Evolutionary conservation across 768 basidiomycete genomes (phyloP), one percentile per base, ranked within the genome.

Genomic region (Mycena chlorophos): DNA sequence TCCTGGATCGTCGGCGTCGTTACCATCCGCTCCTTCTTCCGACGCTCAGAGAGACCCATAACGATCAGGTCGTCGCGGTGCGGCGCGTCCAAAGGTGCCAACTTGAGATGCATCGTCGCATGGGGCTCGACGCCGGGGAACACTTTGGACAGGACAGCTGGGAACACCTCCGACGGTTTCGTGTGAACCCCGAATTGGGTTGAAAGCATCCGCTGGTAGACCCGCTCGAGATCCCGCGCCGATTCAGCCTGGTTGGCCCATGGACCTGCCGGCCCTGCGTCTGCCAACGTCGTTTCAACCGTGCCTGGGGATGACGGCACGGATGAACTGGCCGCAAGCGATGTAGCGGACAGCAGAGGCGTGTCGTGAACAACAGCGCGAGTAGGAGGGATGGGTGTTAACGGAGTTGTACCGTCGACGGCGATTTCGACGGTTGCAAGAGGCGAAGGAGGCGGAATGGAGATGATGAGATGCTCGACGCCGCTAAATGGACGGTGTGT

Each of bases 191-290:
- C 66, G 47, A 70, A 76, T 56, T 69, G 69, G 56, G 42, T 49
- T 3, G 40, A 54, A 23, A 81, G 65, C 79, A 80, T 80, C 20
- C 71, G 66, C 54, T 68, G 63, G 57, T 75, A 81, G 29, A 76
- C 62, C 17, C 52, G 65, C 64, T 81, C 79, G 19, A 80, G 43
- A 14, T 65, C 59, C 13, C 14, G 38, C 31, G 60, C 12, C n/a
- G 56, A 56, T 8, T 45, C 20, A 20, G 16, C 19, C 31, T 45
- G 22, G 25, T 25, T 55, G 26, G 38, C 49, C 60, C 60, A 62
- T 25, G 56, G 56, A 2, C 60, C 60, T 3, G 52, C 13, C 0
- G 49, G 29, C 2, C 16, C 22, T 22, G 23, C 45, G 6, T 46
- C 45, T 4, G 45, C 45, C 12, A 46, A 25, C 45, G 23, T 25